Evolutionary conservation across 352 stramenopile genomes (phyloP), one percentile per base, ranked within the genome.

Genomic region (Phytophthora niederhauseri): DNA sequence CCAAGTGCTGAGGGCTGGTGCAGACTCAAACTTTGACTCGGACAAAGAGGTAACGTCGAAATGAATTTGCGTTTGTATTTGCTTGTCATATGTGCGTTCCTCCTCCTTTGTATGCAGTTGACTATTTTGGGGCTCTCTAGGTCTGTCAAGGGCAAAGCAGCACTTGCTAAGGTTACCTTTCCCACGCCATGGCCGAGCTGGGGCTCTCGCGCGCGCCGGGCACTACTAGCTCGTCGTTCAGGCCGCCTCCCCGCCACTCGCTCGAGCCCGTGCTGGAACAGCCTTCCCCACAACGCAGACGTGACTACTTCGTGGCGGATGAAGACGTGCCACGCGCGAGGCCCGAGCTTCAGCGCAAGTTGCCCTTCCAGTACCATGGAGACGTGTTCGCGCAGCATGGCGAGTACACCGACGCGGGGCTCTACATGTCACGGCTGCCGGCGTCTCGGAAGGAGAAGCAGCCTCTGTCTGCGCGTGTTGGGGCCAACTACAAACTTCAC

Each of bases 341-440:
- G 30, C 66, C 77, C 6, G 57, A 78, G 3, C 64, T 82, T 8
- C 66, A 77, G 11, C 75, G 77, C 64, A 83, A 82, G 48, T 56
- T 90, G 9, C 68, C 71, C 12, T 94, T 92, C 64, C 79, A 87
- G 51, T 94, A 92, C 57, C 76, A 75, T 58, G 85, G 85, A 41
- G 85, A 94, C 50, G 68, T 90, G 9, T 94, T 94, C 57, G 73
- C 79, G n/a, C 85, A 94, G 61, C 85, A 81, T 46, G 85, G 84
- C 2, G 57, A 78, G n/a, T 94, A 94, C 67, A 81, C 70, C 0
- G 84, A 94, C 14, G 84, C 80, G 0, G 77, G 75, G 26, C 57
- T 94, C 19, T 94, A 94, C 69, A 87, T 94, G 72, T 94, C 85
- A 17, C 79, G 85, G 3, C 52, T 94, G 9, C 79, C 84, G 7